Evolutionary conservation across 306 rosid genomes (phyloP).

Genomic region (Hylodesmum podocarpum): DNA sequence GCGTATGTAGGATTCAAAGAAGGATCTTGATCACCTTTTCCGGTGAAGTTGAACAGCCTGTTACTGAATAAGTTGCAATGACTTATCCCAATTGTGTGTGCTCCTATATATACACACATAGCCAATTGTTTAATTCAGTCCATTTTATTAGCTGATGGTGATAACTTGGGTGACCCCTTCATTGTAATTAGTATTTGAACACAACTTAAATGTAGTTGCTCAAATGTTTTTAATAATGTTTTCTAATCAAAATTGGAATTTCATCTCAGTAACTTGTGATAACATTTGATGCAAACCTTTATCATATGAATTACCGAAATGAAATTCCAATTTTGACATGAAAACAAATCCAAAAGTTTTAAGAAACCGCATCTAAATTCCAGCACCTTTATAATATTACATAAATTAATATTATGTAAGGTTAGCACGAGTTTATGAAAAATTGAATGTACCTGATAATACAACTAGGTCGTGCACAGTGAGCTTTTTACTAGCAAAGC

Average conservation of each 20-base stretch:
- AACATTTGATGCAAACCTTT: neutral
- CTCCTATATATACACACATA: constrained; percentile 30
- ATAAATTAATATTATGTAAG: neutral
- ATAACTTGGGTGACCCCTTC: neutral
- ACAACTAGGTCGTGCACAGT: constrained; percentile 56
- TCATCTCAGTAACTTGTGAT: neutral
- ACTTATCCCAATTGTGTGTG: constrained; percentile 56
- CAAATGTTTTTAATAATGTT: neutral
- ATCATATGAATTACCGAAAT: neutral
- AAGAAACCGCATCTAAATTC: neutral
- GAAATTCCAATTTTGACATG: neutral
- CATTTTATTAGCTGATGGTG: neutral
- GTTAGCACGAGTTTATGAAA: neutral
- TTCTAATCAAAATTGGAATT: neutral
- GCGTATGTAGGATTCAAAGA: constrained; percentile 47
- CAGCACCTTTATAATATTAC: too few relatives aligned
- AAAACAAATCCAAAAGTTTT: neutral
- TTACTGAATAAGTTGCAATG: constrained; percentile 48
- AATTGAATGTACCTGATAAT: constrained; percentile 41
- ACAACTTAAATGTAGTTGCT: neutral
- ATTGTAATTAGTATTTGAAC: neutral
- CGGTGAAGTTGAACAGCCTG: constrained; percentile 62
- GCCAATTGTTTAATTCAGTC: neutral
- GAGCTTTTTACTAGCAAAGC: constrained; percentile 39
- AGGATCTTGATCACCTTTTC: constrained; percentile 67